phyloP scores from a whole-genome alignment of 2,329 filamentous ascomycete genomes.

The Penicillium verrucosum region DNA sequence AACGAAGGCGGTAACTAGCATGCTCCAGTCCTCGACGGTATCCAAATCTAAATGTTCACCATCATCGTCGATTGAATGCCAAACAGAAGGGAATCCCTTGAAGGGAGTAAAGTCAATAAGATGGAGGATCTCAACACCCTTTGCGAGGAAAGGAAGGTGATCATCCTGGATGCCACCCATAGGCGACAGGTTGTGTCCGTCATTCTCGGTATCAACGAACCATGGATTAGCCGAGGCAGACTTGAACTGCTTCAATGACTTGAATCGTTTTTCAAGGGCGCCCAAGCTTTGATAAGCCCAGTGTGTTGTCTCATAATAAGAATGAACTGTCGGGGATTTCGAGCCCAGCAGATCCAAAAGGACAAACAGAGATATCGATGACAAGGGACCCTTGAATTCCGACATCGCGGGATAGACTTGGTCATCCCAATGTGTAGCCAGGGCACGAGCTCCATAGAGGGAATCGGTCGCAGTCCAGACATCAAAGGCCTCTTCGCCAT shows the following conservation, averaged over 20 bases:
- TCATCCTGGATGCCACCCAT: slow-evolving; percentile 70
- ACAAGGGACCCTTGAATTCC: slow-evolving; percentile 70
- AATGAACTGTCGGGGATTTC: slow-evolving; percentile 67
- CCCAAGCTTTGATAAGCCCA: slow-evolving; percentile 86
- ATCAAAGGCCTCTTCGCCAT: slow-evolving; percentile 90
- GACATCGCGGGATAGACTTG: slow-evolving; percentile 67
- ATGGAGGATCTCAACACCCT: slow-evolving; percentile 85
- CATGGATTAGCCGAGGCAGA: slow-evolving; percentile 56
- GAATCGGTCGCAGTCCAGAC: slow-evolving; percentile 78
- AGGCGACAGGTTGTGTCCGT: slow-evolving; percentile 47
- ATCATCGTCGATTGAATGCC: slow-evolving; percentile 83
- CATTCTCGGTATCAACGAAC: slow-evolving; percentile 62
- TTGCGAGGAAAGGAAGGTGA: slow-evolving; percentile 82
- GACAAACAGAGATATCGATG: slow-evolving; percentile 81
- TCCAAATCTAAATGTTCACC: slow-evolving; percentile 76
- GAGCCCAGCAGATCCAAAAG: slow-evolving; percentile 85
- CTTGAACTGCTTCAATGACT: slow-evolving; percentile 64
- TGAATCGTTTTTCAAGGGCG: slow-evolving; percentile 68
- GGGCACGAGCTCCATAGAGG: slow-evolving; percentile 77
- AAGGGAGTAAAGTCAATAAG: slow-evolving; percentile 68
- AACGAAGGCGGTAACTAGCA: slow-evolving; percentile 76
- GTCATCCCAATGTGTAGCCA: slow-evolving; percentile 78
- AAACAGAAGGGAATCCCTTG: slow-evolving; percentile 68
- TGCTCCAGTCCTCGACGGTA: slow-evolving; percentile 83
- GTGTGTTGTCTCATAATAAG: slow-evolving; percentile 85